Conservation (phyloP, 345 rosid species). For the Arabidopsis thaliana region DNA sequence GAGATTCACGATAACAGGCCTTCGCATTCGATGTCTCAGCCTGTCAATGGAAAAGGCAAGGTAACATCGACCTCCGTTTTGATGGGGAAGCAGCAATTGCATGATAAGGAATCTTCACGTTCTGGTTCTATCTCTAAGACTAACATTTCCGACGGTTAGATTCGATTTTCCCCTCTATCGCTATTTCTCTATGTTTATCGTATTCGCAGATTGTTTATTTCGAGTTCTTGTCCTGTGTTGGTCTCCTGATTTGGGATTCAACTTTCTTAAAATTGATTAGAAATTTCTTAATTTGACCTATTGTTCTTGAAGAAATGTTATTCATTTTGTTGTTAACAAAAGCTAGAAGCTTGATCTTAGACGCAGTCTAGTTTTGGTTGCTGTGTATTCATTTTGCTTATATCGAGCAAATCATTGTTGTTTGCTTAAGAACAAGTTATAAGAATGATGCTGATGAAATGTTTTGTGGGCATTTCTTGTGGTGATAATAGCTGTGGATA, state of each 20-base stretch:
- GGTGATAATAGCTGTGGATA: constrained; percentile 51
- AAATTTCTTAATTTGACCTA: neutral
- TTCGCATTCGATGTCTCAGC: constrained; percentile 68
- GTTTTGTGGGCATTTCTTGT: constrained; percentile 11
- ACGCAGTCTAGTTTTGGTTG: neutral
- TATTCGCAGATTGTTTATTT: neutral
- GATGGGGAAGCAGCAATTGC: constrained; percentile 70
- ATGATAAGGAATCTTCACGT: constrained; percentile 57
- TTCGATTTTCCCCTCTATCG: neutral
- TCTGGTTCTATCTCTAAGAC: constrained; percentile 59
- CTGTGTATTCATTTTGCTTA: neutral
- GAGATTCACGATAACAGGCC: constrained; percentile 80
- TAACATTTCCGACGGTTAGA: constrained; percentile 69
- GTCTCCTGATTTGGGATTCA: constrained; percentile 22
- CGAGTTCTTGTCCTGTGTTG: neutral
- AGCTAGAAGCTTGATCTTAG: constrained; percentile 20
- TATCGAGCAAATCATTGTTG: neutral
- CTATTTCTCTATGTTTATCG: neutral
- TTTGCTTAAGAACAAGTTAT: neutral
- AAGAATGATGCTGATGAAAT: constrained; percentile 19
- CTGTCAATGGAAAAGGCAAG: constrained; percentile 69
- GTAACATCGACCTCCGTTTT: constrained; percentile 46
- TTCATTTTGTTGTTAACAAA: neutral
- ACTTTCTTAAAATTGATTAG: neutral
- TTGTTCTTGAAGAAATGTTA: neutral